Percentiles rank a stretch among this genome's conserved stretches.
phyloP scores from a whole-genome alignment of 495 filamentous ascomycete genomes.

The Penicillium antarcticum region DNA sequence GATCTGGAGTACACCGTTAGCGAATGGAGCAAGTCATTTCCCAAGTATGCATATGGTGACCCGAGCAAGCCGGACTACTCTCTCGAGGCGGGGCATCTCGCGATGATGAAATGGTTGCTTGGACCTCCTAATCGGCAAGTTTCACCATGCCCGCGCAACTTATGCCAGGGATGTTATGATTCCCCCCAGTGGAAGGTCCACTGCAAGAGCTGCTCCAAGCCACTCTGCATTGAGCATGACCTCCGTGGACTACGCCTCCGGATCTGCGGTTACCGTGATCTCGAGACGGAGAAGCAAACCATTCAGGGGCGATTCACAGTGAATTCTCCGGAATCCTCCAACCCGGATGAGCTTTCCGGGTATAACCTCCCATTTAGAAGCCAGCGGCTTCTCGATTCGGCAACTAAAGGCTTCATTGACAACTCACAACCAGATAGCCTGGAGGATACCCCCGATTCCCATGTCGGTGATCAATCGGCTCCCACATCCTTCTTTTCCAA shows the following conservation, averaged over 20 bases:
- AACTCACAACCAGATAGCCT: constrained; percentile 29
- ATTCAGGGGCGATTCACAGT: constrained; percentile 30
- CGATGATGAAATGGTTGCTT: constrained; percentile 49
- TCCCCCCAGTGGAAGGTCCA: constrained; percentile 57
- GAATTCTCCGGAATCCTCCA: constrained; percentile 5
- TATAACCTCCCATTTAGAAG: constrained; percentile 33
- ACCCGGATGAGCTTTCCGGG: constrained; percentile 7
- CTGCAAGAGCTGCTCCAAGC: constrained; percentile 55
- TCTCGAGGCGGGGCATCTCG: constrained; percentile 45
- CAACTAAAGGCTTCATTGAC: constrained; percentile 42
- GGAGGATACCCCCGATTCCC: constrained; percentile 14
- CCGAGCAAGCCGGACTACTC: constrained; percentile 41
- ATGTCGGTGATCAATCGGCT: constrained; percentile 11
- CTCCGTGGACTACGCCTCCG: constrained; percentile 56
- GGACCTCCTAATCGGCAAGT: constrained; percentile 45
- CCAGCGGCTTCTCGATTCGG: constrained; percentile 31
- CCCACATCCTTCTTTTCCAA: constrained; percentile 11
- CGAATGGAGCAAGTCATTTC: constrained; percentile 44
- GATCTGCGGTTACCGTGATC: constrained; percentile 57
- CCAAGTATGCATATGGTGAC: constrained; percentile 43
- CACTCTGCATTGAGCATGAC: constrained; percentile 61
- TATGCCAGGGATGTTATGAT: constrained; percentile 58
- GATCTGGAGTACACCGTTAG: constrained; percentile 50
- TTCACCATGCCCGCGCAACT: constrained; percentile 52
- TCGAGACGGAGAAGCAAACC: constrained; percentile 49